A percentile compares a stretch with the other conserved stretches of the same genome.
Conservation (phyloP, 106 monocot species). For the Xerophyta viscosa region DNA sequence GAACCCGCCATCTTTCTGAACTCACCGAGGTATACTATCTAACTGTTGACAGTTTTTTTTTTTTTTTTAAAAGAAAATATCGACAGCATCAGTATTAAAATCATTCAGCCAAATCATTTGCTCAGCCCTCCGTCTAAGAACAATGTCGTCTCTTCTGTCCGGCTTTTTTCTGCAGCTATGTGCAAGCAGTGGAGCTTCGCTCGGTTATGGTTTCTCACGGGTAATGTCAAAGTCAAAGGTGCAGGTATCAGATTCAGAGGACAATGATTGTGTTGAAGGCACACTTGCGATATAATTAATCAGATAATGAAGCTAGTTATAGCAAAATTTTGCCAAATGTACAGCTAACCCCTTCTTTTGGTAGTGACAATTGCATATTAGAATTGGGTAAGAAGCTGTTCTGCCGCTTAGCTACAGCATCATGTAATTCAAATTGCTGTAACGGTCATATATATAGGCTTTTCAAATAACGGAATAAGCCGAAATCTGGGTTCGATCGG, state of each 20-base stretch:
- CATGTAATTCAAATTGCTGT: no score
- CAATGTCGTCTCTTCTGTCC: no score
- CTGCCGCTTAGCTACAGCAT: no score
- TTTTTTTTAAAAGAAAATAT: neutral
- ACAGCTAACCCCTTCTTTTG: constrained; percentile 13
- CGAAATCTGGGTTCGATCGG: no score
- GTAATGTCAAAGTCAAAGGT: constrained; percentile 59
- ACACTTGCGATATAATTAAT: constrained; percentile 46
- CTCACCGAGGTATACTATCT: constrained; percentile 66
- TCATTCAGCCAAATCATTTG: neutral
- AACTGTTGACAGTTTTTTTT: neutral
- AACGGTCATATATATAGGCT: no score
- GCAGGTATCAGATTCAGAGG: constrained; percentile 44
- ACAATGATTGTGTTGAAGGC: constrained; percentile 59
- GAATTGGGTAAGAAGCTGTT: neutral
- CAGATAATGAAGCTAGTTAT: neutral
- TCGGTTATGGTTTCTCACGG: constrained; percentile 83
- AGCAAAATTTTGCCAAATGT: constrained; percentile 8
- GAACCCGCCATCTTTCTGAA: constrained; percentile 94
- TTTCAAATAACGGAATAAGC: no score
- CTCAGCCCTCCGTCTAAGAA: no score
- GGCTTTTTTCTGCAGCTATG: constrained; percentile 51
- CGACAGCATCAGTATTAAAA: neutral
- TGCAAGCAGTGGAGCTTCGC: constrained; percentile 67
- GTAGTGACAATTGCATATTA: constrained; percentile 6